These are phyloP conservation scores for Phanerochaete sordida DNA, from an alignment of 768 basidiomycete genomes.

Conservation along the genomic window DNA sequence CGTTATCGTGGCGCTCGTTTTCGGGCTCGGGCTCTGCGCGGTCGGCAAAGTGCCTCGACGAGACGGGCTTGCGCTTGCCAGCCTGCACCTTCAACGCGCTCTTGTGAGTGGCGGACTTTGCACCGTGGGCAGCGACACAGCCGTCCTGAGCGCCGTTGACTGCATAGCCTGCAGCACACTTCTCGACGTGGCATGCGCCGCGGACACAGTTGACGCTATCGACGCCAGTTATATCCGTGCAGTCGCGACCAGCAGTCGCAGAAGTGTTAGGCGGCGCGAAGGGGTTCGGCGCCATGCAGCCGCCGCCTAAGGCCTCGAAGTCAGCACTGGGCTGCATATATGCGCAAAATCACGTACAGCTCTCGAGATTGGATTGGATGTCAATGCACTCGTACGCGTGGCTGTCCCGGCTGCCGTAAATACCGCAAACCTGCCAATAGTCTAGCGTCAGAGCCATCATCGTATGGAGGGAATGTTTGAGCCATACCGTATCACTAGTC, in stretches of 20 bases:
- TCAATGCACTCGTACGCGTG: conserved; percentile 39
- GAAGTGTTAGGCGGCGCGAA: conserved; percentile 16
- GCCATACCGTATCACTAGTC: conserved; percentile 30
- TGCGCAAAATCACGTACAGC: conserved; percentile 31
- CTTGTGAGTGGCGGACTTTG: too few relatives aligned
- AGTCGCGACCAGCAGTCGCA: conserved; percentile 12
- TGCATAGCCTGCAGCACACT: conserved; percentile 1
- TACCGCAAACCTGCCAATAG: conserved; percentile 31
- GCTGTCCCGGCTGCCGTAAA: conserved; percentile 25
- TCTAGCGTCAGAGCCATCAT: conserved; percentile 20
- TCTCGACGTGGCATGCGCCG: conserved; percentile 10
- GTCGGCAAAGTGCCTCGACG: not conserved
- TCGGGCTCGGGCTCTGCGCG: not conserved
- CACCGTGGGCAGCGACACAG: not conserved
- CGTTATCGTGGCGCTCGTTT: not conserved
- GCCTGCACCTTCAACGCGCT: too few relatives aligned
- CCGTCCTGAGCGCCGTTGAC: not conserved
- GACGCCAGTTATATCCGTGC: conserved; percentile 13
- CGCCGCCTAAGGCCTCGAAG: conserved; percentile 30
- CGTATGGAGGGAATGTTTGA: conserved; percentile 19
- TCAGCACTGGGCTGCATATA: too few relatives aligned
- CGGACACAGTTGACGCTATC: conserved; percentile 7
- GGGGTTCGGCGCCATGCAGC: conserved; percentile 35
- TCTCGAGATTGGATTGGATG: conserved; percentile 31
- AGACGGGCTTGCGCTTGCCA: not conserved